Base-by-base conservation (phyloP, 1,284 basidiomycete genomes). In the Vanrija sp. region DNA sequence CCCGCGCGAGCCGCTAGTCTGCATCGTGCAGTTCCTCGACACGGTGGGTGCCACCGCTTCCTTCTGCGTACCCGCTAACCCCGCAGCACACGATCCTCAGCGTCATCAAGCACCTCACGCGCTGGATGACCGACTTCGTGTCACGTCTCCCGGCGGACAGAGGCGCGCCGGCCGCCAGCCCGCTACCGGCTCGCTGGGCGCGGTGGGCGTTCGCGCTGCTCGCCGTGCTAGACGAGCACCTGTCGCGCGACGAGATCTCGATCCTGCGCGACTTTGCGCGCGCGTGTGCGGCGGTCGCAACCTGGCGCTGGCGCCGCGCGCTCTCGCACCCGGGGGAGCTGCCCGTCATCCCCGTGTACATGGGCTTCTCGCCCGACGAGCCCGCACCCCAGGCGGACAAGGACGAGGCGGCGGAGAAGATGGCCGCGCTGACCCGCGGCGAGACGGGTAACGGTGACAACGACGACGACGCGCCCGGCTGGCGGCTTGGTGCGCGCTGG, bases 131-230 rank as follows among this genome's bases (percentile, higher is more conserved):
- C 46, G 45, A 42, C 29, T 40, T 29, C 14, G 34, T 34, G 34
- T 34, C 34, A 3, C 34, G 34, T 34, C 34, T 34, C 34, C 34
- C 34, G 9, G 34, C 34, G 5, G 34, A 34, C 9, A 34, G 34
- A 15, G 34, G 34, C 34, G 9, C 34, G 34, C 14, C 16, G 19
- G 40, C 46, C 16, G 15, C 47, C 21, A 49, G 58, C 25, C 75
- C 79, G 18, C 80, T 87, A 26, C 83, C 83, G 5, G 80, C 84
- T 50, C 78, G 80, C 21, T 89, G 94, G 67, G 83, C 84, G 2
- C 83, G 83, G 34, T 96, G 93, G 92, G 84, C 92, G 45, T 91
- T 95, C 72, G 81, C 83, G 3, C 81, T 94, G 43, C 80, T 97
- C 15, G 79, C 86, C 16, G 81, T 84, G 44, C 78, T 93, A 19